Base-by-base conservation (phyloP, 2,329 filamentous ascomycete genomes). In the Fusarium nygamai region DNA sequence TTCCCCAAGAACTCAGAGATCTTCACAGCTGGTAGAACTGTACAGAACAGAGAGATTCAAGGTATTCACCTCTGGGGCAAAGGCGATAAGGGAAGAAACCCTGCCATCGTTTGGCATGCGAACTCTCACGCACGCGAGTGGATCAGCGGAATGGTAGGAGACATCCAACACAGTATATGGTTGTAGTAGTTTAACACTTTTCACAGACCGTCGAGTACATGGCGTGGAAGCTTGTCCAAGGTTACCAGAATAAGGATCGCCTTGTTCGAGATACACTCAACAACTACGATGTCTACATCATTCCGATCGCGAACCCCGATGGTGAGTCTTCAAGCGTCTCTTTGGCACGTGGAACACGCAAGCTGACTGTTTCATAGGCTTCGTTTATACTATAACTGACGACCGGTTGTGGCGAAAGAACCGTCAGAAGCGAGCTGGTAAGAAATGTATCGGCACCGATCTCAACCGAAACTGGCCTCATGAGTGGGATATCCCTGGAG, bases 201-300 rank as follows among this genome's bases (percentile, higher is more conserved):
- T 20, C 2, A 5, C n/a, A 76, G 75, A 77, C 75, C 14, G 73
- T 75, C 9, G 75, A 77, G 36, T 77, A 76, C 20, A 59, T 77
- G 67, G 60, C 76, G 6, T 75, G 72, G 57, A 67, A 76, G 54
- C 61, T 77, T 5, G 61, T 77, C 8, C 58, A 78, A 14, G 75
- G 71, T 3, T 78, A 77, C 19, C 53, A 73, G n/a, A 69, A 71
- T 8, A 73, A 69, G 1, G 69, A 76, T 5, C 44, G 53, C 2
- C 46, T 66, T n/a, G 38, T 70, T 14, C 65, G 47, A 50, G 24
- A 47, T n/a, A 75, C 69, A 2, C 84, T 92, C 31, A 86, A 92
- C 80, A 88, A 85, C 63, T 92, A 90, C 78, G 92, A 93, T 81
- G 91, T 91, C 73, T 92, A 91, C 80, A 86, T 93, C 73, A 85